Evolutionary conservation across 331 rosid genomes (phyloP).

Genomic region (Acacia pycnantha): DNA sequence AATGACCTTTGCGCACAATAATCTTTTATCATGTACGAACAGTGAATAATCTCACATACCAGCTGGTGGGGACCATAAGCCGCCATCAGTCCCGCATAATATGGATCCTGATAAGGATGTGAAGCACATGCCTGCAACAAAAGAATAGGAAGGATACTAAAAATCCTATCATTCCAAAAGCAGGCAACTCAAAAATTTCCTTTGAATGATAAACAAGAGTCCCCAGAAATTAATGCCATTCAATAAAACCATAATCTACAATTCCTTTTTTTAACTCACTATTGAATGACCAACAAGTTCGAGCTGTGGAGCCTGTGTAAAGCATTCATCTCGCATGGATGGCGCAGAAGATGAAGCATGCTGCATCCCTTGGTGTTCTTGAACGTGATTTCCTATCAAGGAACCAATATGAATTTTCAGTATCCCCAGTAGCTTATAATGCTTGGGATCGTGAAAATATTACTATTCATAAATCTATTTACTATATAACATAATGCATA

Average conservation of each 20-base stretch:
- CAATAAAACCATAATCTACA: conserved; percentile 12
- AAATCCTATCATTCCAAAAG: conserved; percentile 34
- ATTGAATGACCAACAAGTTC: conserved; percentile 95
- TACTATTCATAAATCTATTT: conserved; percentile 5
- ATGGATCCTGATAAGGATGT: conserved; percentile 88
- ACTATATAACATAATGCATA: conserved; percentile 34
- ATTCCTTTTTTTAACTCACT: conserved; percentile 46
- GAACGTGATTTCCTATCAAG: conserved; percentile 51
- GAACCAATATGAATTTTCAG: conserved; percentile 7
- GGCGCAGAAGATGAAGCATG: conserved; percentile 53
- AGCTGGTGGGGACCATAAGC: conserved; percentile 81
- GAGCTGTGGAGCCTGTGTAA: conserved; percentile 66
- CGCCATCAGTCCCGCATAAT: conserved; percentile 85
- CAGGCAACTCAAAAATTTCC: conserved; percentile 27
- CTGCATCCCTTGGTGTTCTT: conserved; percentile 58
- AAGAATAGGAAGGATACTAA: conserved; percentile 37
- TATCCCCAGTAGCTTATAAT: background rate
- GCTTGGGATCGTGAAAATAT: background rate
- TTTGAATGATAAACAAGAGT: conserved; percentile 9
- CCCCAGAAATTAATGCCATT: background rate
- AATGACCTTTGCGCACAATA: conserved; percentile 8
- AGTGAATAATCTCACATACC: conserved; percentile 48
- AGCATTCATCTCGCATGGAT: conserved; percentile 50
- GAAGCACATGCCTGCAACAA: conserved; percentile 84
- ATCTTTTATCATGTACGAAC: background rate